phyloP scores from a whole-genome alignment of 768 basidiomycete genomes.

The Filobasidium floriforme region DNA sequence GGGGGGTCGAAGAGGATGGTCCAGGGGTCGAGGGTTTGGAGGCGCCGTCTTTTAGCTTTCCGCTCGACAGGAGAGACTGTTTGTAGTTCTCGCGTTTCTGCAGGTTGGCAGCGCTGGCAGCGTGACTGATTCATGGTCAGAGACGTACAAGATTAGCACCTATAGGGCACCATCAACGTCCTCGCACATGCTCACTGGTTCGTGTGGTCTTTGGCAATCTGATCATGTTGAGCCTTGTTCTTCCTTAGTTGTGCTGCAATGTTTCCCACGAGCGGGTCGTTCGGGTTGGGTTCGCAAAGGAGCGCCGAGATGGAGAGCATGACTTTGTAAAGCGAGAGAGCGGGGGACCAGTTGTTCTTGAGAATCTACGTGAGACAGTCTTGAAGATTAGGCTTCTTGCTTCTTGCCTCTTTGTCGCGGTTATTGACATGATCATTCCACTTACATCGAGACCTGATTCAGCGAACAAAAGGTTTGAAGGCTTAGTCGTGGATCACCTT shows the following conservation, averaged over 20 bases:
- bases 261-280: conserved; percentile 40
- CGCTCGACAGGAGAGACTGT: background rate
- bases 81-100: background rate
- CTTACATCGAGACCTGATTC: conserved; percentile 41
- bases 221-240: conserved; percentile 61
- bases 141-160: background rate
- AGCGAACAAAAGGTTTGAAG: background rate
- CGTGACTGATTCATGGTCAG: background rate
- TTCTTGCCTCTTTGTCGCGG: background rate
- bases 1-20: background rate
- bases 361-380: conserved; percentile 61
- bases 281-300: conserved; percentile 86
- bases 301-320: conserved; percentile 87
- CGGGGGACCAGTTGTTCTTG: conserved; percentile 90
- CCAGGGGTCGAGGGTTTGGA: background rate
- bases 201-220: conserved; percentile 71
- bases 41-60: background rate
- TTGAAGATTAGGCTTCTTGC: background rate
- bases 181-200: conserved; percentile 40
- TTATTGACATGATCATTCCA: background rate
- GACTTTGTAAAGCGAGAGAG: conserved; percentile 86
- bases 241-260: conserved; percentile 38
- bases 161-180: background rate
- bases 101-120: background rate
- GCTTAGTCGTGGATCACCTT: background rate